phyloP scores from a whole-genome alignment of 352 stramenopile genomes.

The Phytophthora macrochlamydospora region DNA sequence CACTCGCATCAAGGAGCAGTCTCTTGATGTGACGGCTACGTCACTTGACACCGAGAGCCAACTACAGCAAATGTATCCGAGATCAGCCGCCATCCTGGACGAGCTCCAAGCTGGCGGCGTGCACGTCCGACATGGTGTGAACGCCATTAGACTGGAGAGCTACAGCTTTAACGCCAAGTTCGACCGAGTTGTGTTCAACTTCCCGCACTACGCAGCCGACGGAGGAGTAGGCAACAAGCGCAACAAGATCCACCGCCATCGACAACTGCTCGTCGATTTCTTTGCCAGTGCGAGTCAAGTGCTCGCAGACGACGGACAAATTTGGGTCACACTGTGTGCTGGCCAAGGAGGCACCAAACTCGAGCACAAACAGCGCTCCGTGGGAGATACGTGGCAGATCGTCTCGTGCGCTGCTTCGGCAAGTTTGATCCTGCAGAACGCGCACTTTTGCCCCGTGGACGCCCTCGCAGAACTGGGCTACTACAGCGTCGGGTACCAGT shows the following conservation, averaged over 20 bases:
- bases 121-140: constrained; percentile 67
- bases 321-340: constrained; percentile 85
- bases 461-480: constrained; percentile 68
- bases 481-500: constrained; percentile 81
- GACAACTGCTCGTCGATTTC: constrained; percentile 78
- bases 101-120: constrained; percentile 59
- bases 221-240: constrained; percentile 57
- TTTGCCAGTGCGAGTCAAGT: constrained; percentile 69
- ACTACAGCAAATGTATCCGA: constrained; percentile 81
- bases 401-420: constrained; percentile 64
- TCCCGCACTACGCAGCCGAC: constrained; percentile 81
- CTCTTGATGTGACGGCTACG: constrained; percentile 55
- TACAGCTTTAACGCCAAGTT: constrained; percentile 41
- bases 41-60: constrained; percentile 71
- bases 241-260: constrained; percentile 87
- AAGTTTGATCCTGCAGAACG: constrained; percentile 59
- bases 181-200: constrained; percentile 89
- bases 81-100: constrained; percentile 49
- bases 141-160: constrained; percentile 68
- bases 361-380: constrained; percentile 59
- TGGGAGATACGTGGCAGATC: constrained; percentile 85
- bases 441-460: constrained; percentile 70
- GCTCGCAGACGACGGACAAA: constrained; percentile 55
- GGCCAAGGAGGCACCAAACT: constrained; percentile 81
- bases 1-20: constrained; percentile 13